Conservation (phyloP, 345 rosid genomes). For the Gossypium bickii region DNA sequence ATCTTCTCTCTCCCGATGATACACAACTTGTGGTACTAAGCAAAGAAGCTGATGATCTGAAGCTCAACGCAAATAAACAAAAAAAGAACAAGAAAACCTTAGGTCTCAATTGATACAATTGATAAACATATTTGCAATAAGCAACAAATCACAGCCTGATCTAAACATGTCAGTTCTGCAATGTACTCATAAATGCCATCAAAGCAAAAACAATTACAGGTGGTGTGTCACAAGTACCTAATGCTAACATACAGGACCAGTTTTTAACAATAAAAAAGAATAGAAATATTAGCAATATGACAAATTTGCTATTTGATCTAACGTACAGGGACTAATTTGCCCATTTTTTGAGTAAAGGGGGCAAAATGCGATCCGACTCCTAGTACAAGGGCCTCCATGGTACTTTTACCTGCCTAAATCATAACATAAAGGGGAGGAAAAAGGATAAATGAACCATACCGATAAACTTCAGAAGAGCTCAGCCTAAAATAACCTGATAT, state of each 20-base stretch:
- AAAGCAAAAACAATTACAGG: background rate
- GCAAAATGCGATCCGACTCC: too few relatives aligned
- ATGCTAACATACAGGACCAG: too few relatives aligned
- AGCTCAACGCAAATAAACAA: slow-evolving; percentile 13
- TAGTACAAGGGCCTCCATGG: too few relatives aligned
- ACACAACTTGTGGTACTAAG: slow-evolving; percentile 60
- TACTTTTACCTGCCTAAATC: too few relatives aligned
- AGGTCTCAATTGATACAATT: slow-evolving; percentile 8
- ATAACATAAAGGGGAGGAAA: background rate
- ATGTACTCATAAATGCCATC: background rate
- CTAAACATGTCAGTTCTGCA: background rate
- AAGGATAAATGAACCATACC: background rate
- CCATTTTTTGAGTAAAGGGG: too few relatives aligned
- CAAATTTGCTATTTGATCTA: too few relatives aligned
- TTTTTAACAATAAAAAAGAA: too few relatives aligned
- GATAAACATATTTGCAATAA: background rate
- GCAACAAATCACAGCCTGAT: background rate
- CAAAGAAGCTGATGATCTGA: slow-evolving; percentile 70
- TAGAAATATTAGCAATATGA: too few relatives aligned
- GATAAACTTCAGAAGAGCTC: background rate
- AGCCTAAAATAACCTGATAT: background rate
- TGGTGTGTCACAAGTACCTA: too few relatives aligned
- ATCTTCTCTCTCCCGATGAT: slow-evolving; percentile 67
- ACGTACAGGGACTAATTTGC: too few relatives aligned
- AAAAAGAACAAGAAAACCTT: background rate